Base-by-base conservation (phyloP, 805 yeast species). In the Candida endomychidarum region DNA sequence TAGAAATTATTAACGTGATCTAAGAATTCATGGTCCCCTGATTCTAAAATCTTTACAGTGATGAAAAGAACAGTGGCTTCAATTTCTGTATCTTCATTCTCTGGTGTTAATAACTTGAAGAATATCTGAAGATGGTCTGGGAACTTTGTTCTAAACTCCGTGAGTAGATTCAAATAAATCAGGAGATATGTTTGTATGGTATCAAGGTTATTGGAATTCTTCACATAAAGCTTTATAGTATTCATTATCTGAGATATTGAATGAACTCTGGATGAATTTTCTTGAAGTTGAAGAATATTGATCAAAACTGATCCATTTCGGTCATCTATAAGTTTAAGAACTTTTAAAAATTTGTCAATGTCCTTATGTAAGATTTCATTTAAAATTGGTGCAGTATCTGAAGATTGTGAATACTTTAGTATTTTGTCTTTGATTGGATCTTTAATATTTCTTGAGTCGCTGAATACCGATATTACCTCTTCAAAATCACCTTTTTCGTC, bases 111-210 rank as follows among this genome's bases (percentile, higher is more conserved):
- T 10, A 47, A 45, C 2, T 41, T 22, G 4, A 62, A 46, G 18
- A 60, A 46, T 8, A 53, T 25, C 11, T 47, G 43, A 4, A 58
- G 27, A 41, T 61, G 63, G 19, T 46, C 47, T 12, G 56, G 49
- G 34, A 46, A 47, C 16, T 30, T 32, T 5, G 45, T 22, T 8
- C 47, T 42, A 32, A 56, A 61, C 19, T 51, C 50, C 4, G 60
- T 37, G 0, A 53, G 33, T 8, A 63, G 19, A 3, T 48, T 29
- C 18, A 51, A 47, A 27, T 60, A 62, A 3, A 52, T 37, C 8
- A 48, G 40, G 12, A 54, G 39, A 26, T 46, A 53, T 28, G 37
- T 43, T 19, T 29, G 15, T 12, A 24, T 17, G 12, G 18, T 17
- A 15, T 10, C 39, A 15, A 34, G 17, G 15, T 37, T 38, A 16